Base-by-base conservation (phyloP, 148 eudicot species). In the Amaranthus palmeri region DNA sequence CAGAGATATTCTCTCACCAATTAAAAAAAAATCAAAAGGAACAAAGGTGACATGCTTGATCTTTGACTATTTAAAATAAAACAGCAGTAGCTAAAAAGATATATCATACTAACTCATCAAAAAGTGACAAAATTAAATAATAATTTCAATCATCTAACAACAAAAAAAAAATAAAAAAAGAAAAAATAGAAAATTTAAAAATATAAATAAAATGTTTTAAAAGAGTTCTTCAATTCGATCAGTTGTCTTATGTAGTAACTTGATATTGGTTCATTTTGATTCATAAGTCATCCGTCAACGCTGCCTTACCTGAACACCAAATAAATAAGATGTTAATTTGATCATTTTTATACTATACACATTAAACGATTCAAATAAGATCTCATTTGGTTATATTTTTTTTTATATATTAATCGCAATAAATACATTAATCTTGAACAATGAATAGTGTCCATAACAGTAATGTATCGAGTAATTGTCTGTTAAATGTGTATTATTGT, bases 41-140 rank as follows among this genome's bases (percentile, higher is more conserved):
- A 51, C n/a, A 41, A n/a, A 50, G 52, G 55, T 14, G 56, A 52
- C 56, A 53, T 15, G 45, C 36, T 25, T 25, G 36, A 71, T 53
- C 56, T 72, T 15, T 44, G 54, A 57, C 63, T 41, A 73, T 25
- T 25, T 25, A 25, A 25, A n/a, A 40, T 51, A 46, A 46, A 72
- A 17, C 18, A 57, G 58, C 62, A 25, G 36, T 73, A 72, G 47
- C 61, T 65, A 65, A 25, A 61, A 45, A 18, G 55, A 54, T 45
- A 7, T 70, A 70, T 44, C 43, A 57, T 61, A 63, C 63, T 74
- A 65, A 68, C 36, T 25, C 36, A 25, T 25, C 36, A 25, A 25
- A 25, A 25, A 70, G 68, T 57, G 62, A 61, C 76, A 68, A 72
- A 72, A 56, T 57, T 47, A 48, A 77, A 58, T 59, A 77, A 48